Evolutionary conservation across 108 stramenopile genomes (phyloP).

Genomic region (Mediolabrus comicus): DNA sequence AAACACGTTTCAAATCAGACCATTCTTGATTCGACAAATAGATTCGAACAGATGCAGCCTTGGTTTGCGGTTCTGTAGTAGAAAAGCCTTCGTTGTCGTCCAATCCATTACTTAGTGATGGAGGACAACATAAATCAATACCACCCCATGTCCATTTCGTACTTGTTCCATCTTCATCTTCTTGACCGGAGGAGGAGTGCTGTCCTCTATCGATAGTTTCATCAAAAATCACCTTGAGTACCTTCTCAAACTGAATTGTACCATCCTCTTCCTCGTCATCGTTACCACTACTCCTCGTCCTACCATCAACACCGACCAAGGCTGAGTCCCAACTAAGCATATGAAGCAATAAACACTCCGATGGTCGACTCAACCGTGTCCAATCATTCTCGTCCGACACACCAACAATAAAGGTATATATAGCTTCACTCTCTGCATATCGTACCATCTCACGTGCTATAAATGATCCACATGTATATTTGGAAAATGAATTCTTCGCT

Average conservation of each 20-base stretch:
- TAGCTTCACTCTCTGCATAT: slow-evolving; percentile 78
- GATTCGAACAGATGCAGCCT: slow-evolving; percentile 37
- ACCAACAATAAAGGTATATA: slow-evolving; percentile 71
- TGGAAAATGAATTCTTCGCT: slow-evolving; percentile 1
- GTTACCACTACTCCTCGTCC: neutral
- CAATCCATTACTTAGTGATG: neutral
- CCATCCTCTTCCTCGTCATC: neutral
- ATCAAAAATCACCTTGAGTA: slow-evolving; percentile 55
- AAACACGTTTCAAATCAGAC: slow-evolving; percentile 23
- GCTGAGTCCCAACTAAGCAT: slow-evolving; percentile 75
- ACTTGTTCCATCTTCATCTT: slow-evolving; percentile 12
- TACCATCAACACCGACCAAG: slow-evolving; percentile 30
- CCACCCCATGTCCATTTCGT: slow-evolving; percentile 69
- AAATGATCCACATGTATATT: slow-evolving; percentile 59
- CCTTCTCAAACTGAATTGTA: slow-evolving; percentile 23
- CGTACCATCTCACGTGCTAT: slow-evolving; percentile 77
- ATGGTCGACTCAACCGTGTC: slow-evolving; percentile 4
- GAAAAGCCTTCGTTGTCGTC: neutral
- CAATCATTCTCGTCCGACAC: slow-evolving; percentile 9
- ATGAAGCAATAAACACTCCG: slow-evolving; percentile 56
- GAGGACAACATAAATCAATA: slow-evolving; percentile 69
- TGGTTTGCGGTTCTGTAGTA: neutral
- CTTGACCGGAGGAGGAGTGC: neutral
- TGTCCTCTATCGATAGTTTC: neutral
- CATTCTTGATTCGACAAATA: slow-evolving; percentile 34